These are phyloP conservation scores for Crithidia bombi DNA, from an alignment of 208 protist genomes.

Conservation along the genomic window DNA sequence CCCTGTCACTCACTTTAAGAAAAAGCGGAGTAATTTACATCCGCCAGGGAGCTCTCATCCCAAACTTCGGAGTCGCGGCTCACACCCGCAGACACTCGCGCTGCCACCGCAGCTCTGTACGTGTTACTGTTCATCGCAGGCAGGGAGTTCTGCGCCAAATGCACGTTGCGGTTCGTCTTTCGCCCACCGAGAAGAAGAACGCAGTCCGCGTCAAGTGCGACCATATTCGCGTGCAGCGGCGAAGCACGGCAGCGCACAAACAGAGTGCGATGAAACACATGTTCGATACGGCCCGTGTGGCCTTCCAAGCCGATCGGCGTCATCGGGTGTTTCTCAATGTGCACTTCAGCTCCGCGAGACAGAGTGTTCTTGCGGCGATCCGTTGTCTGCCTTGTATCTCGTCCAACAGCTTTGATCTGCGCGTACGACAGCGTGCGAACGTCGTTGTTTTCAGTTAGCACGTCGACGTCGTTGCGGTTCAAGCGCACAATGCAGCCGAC, in stretches of 20 bases:
- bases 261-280: slow-evolving; percentile 81
- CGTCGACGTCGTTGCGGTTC: slow-evolving; percentile 67
- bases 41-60: slow-evolving; percentile 36
- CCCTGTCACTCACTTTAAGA: neutral
- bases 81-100: slow-evolving; percentile 48
- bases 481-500: slow-evolving; percentile 82
- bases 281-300: slow-evolving; percentile 81
- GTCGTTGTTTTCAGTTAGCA: slow-evolving; percentile 86
- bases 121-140: neutral
- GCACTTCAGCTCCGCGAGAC: slow-evolving; percentile 74
- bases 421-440: slow-evolving; percentile 67
- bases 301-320: slow-evolving; percentile 74
- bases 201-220: slow-evolving; percentile 65
- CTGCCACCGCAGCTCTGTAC: slow-evolving; percentile 38
- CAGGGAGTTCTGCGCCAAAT: slow-evolving; percentile 5
- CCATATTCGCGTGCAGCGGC: slow-evolving; percentile 73
- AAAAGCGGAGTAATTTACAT: slow-evolving; percentile 26
- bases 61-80: slow-evolving; percentile 35
- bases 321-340: slow-evolving; percentile 56
- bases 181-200: slow-evolving; percentile 76
- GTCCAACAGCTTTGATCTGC: slow-evolving; percentile 67
- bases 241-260: slow-evolving; percentile 81
- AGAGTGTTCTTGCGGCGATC: slow-evolving; percentile 82
- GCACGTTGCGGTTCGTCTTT: slow-evolving; percentile 58
- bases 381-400: slow-evolving; percentile 58